Conservation (phyloP, 1,284 basidiomycete species). For the Papiliotrema flavescens region DNA sequence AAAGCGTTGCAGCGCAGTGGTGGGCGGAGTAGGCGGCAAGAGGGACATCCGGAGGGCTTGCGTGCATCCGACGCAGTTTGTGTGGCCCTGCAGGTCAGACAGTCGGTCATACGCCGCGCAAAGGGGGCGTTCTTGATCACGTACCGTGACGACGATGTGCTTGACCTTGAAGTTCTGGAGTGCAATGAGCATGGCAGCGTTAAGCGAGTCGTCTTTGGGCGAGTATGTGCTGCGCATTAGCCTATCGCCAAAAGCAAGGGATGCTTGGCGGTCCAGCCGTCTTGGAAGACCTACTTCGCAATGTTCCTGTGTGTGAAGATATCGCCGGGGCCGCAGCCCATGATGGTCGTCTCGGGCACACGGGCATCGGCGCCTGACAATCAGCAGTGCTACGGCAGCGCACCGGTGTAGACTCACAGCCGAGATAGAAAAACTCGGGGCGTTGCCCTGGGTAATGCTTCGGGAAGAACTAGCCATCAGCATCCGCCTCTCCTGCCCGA, state of each 20-base stretch:
- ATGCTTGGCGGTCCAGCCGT: neutral
- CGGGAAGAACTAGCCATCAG: conserved; percentile 36
- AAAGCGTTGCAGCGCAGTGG: conserved; percentile 40
- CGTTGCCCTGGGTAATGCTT: conserved; percentile 43
- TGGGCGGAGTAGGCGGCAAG: conserved; percentile 33
- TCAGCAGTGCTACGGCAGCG: neutral
- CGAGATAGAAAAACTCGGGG: conserved; percentile 47
- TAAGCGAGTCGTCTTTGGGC: conserved; percentile 42
- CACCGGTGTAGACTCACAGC: conserved; percentile 27
- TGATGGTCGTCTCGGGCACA: conserved; percentile 45
- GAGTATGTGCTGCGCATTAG: conserved; percentile 35
- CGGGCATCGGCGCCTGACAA: conserved; percentile 42
- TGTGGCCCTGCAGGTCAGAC: conserved; percentile 35
- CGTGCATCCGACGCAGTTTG: conserved; percentile 46
- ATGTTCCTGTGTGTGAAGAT: conserved; percentile 47
- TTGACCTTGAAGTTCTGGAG: conserved; percentile 46
- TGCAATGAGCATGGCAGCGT: conserved; percentile 44
- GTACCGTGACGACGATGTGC: conserved; percentile 45
- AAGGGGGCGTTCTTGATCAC: conserved; percentile 7
- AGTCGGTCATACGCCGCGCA: neutral
- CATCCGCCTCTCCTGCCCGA: neutral
- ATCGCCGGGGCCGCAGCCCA: conserved; percentile 44
- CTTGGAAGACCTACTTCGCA: conserved; percentile 36
- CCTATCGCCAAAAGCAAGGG: neutral
- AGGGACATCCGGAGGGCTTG: conserved; percentile 40